phyloP scores from a whole-genome alignment of 148 eudicot genomes.

The Vaccinium darrowii region DNA sequence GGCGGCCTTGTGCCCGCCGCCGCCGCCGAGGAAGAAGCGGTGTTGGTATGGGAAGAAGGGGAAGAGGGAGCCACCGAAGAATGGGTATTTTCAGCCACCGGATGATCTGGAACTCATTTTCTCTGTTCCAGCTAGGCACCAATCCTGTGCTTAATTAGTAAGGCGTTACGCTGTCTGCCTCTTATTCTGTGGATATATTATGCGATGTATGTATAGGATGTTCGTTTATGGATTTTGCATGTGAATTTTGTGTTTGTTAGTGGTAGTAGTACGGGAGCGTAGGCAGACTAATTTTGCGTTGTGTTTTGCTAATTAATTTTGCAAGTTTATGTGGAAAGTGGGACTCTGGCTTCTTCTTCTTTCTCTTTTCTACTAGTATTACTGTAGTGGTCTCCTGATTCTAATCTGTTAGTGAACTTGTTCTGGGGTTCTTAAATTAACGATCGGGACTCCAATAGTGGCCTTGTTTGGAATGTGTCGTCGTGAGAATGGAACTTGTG shows the following conservation, averaged over 20 bases:
- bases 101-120: conserved; percentile 8
- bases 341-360: background rate
- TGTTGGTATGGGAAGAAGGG: background rate
- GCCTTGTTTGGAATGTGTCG: no score
- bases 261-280: background rate
- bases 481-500: no score
- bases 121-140: background rate
- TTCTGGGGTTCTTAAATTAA: no score
- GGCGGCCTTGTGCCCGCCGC: conserved; percentile 6
- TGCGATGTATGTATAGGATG: background rate
- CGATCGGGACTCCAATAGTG: no score
- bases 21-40: conserved; percentile 12
- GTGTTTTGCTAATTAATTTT: background rate
- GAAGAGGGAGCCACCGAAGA: background rate
- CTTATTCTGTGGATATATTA: background rate
- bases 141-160: background rate
- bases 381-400: no score
- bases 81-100: conserved; percentile 13
- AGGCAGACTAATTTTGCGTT: background rate
- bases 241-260: background rate
- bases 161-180: background rate
- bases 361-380: background rate
- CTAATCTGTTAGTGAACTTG: background rate
- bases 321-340: background rate
- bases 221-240: background rate